Evolutionary conservation across 371 early-diverging fungal genomes (phyloP), one percentile per base, ranked within the genome.

Genomic region (Smittium mucronatum): DNA sequence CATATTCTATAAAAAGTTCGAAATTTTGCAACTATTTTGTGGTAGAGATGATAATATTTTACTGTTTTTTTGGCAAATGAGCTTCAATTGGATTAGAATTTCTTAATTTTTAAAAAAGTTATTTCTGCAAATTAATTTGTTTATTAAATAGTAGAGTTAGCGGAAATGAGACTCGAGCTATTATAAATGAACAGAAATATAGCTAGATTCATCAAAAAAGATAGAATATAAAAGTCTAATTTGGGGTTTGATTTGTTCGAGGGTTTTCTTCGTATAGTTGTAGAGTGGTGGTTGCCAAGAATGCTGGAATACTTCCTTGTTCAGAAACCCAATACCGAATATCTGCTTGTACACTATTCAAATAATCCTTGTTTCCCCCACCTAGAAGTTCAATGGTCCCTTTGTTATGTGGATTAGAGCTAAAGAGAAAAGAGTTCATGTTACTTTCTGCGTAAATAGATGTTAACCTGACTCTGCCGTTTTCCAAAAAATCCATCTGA

Each of bases 221-320:
- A n/a, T n/a, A n/a, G n/a, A n/a, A n/a, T n/a, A n/a, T n/a, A n/a
- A n/a, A n/a, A n/a, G n/a, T n/a, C n/a, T n/a, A n/a, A n/a, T n/a
- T n/a, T n/a, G 47, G 47, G 21, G 5, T 47, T 47, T 47, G 47
- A 47, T 5, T 47, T 47, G 5, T 5, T 61, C 15, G 5, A 28
- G 63, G 33, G n/a, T 61, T 61, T 61, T 61, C 70, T 63, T 85
- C 85, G 71, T 85, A 84, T 57, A 87, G 75, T 61, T 85, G 84
- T 68, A 88, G 71, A 0, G 90, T 88, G 2, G 87, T 84, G 25
- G 84, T 80, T 60, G 89, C 88, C 75, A 93, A 72, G 75, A 93
- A 91, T 0, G 86, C 90, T 11, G 92, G 91, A 58, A 91, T 88
- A 61, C 85, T 84, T 15, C 84, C 82, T 15, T 81, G 76, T 69